phyloP scores from a whole-genome alignment of 306 rosid genomes.

The Senna tora region DNA sequence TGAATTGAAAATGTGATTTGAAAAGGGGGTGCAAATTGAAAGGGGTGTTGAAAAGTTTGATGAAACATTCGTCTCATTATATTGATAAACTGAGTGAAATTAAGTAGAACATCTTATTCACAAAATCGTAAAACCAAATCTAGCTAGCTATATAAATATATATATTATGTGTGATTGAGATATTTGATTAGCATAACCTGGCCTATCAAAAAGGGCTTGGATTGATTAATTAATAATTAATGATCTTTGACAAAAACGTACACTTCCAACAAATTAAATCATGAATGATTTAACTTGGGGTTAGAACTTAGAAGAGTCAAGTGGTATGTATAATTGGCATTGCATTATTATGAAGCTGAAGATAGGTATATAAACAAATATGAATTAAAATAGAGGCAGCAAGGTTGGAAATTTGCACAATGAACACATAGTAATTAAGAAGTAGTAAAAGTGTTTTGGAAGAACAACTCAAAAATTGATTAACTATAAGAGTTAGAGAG shows the following conservation, averaged over 20 bases:
- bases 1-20: constrained; percentile 29
- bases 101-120: constrained; percentile 59
- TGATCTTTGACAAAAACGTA: constrained; percentile 47
- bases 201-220: constrained; percentile 22
- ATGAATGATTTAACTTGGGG: constrained; percentile 24
- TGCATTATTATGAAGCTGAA: constrained; percentile 31
- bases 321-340: constrained; percentile 18
- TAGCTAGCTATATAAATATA: constrained; percentile 16
- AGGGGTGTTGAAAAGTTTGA: constrained; percentile 39
- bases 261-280: constrained; percentile 25
- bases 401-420: no score
- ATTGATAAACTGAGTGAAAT: constrained; percentile 4
- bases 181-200: constrained; percentile 44
- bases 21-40: constrained; percentile 42
- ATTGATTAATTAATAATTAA: neutral
- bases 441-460: no score
- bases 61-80: constrained; percentile 42
- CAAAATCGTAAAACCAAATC: constrained; percentile 38
- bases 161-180: constrained; percentile 45
- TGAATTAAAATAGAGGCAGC: no score
- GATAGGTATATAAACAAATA: neutral
- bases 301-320: constrained; percentile 2
- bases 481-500: no score
- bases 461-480: no score
- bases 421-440: no score